A percentile compares a stretch with the other conserved stretches of the same genome.
These are phyloP conservation scores for Hortaea sp. DNA, from an alignment of 2,329 filamentous ascomycete species.

Conservation along the genomic window DNA sequence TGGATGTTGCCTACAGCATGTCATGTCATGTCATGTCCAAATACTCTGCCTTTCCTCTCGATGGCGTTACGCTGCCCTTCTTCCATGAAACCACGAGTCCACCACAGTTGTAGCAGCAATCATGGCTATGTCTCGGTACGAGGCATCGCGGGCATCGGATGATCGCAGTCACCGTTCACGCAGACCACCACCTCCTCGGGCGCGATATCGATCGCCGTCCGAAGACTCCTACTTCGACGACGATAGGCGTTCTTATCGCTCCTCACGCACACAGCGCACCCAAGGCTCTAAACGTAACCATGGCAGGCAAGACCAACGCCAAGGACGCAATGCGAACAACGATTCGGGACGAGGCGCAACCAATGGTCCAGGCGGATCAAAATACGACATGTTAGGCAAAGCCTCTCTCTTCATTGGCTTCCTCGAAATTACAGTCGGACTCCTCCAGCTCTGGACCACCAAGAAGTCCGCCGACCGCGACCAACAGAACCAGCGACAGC, in stretches of 20 bases:
- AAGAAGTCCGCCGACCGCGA: conserved; percentile 6
- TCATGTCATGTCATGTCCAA: too few species aligned
- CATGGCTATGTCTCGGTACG: background rate
- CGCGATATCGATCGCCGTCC: background rate
- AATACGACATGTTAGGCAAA: conserved; percentile 6
- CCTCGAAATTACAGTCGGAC: conserved; percentile 5
- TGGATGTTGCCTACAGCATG: too few species aligned
- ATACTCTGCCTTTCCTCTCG: background rate
- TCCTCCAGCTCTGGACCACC: conserved; percentile 7
- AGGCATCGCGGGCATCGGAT: background rate
- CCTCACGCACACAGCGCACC: background rate
- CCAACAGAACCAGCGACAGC: conserved; percentile 2
- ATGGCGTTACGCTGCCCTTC: background rate
- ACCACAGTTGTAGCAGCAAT: background rate
- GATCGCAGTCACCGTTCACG: background rate
- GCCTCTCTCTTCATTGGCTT: conserved; percentile 6
- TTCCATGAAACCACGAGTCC: background rate
- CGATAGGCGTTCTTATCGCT: background rate
- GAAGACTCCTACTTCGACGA: background rate
- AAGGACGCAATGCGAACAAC: background rate
- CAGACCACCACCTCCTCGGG: background rate
- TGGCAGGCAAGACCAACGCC: background rate
- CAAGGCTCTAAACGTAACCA: background rate
- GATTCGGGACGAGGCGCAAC: background rate
- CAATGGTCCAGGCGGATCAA: background rate